These are phyloP conservation scores for Aphanomyces astaci DNA, from an alignment of 352 stramenopile species.

Conservation along the genomic window DNA sequence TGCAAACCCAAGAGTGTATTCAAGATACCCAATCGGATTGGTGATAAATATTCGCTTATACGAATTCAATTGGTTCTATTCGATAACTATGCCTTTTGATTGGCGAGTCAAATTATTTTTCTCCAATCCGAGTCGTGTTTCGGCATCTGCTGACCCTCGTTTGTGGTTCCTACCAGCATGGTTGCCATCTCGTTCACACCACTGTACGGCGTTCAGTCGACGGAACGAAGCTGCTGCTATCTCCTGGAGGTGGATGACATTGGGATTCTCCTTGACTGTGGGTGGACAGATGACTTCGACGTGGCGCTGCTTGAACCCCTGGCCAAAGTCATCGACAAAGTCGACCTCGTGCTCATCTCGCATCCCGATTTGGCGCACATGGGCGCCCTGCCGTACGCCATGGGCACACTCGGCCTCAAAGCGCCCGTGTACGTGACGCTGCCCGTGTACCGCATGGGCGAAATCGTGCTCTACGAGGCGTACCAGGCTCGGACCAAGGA, in stretches of 20 bases:
- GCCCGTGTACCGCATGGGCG: constrained; percentile 93
- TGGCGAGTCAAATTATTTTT: no score
- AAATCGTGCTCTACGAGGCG: constrained; percentile 95
- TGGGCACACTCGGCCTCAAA: constrained; percentile 74
- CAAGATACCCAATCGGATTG: neutral
- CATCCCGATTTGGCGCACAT: constrained; percentile 86
- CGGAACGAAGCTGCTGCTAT: constrained; percentile 74
- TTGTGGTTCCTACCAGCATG: constrained; percentile 33
- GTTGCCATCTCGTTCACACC: constrained; percentile 88
- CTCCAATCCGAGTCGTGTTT: no score
- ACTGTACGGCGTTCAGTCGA: constrained; percentile 80
- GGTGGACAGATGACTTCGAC: constrained; percentile 86
- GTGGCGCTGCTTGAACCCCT: constrained; percentile 75
- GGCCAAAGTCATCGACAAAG: constrained; percentile 67
- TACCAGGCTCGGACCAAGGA: constrained; percentile 89
- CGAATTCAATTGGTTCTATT: neutral
- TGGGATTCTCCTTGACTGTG: constrained; percentile 86
- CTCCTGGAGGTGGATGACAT: constrained; percentile 88
- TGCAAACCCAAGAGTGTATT: no score
- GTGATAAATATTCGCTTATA: neutral
- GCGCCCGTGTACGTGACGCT: constrained; percentile 91
- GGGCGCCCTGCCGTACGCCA: constrained; percentile 83
- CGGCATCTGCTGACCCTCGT: no score
- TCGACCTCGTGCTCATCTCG: constrained; percentile 87
- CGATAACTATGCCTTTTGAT: no score